Evolutionary conservation across 306 rosid genomes (phyloP).

Genomic region (Dicorynia guianensis): DNA sequence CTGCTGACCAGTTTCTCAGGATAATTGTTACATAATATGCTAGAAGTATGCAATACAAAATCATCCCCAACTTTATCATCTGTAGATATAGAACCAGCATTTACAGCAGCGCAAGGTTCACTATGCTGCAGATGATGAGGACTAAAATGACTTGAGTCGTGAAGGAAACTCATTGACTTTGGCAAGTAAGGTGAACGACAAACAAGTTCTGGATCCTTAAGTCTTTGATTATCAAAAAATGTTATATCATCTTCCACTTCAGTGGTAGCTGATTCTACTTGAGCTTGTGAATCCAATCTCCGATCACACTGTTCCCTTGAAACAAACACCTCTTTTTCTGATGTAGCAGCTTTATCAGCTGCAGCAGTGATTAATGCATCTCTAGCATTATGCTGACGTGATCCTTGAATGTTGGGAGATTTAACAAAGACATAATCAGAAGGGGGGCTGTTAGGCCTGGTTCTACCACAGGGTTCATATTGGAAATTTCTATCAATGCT

Average conservation of each 20-base stretch:
- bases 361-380: conserved; percentile 41
- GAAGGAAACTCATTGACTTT: conserved; percentile 44
- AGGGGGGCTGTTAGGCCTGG: conserved; percentile 50
- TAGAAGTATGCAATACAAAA: conserved; percentile 50
- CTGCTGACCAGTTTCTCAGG: conserved; percentile 52
- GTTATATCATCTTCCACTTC: conserved; percentile 80
- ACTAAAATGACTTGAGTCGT: conserved; percentile 48
- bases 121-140: conserved; percentile 47
- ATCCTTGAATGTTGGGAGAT: conserved; percentile 51
- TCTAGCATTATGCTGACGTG: conserved; percentile 43
- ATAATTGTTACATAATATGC: conserved; percentile 55
- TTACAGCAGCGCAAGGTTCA: conserved; percentile 49
- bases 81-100: conserved; percentile 50
- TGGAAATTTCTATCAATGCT: conserved; percentile 49
- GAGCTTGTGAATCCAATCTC: conserved; percentile 52
- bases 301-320: conserved; percentile 57
- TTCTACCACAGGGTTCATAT: conserved; percentile 46
- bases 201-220: conserved; percentile 81
- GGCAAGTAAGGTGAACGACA: conserved; percentile 57
- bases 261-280: conserved; percentile 40
- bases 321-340: conserved; percentile 44
- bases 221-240: conserved; percentile 78
- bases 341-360: conserved; percentile 42
- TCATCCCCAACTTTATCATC: conserved; percentile 51
- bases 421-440: conserved; percentile 49